These are phyloP conservation scores for Hemisphaericaspora nanyangensis DNA, from an alignment of 805 yeast species.

Conservation along the genomic window DNA sequence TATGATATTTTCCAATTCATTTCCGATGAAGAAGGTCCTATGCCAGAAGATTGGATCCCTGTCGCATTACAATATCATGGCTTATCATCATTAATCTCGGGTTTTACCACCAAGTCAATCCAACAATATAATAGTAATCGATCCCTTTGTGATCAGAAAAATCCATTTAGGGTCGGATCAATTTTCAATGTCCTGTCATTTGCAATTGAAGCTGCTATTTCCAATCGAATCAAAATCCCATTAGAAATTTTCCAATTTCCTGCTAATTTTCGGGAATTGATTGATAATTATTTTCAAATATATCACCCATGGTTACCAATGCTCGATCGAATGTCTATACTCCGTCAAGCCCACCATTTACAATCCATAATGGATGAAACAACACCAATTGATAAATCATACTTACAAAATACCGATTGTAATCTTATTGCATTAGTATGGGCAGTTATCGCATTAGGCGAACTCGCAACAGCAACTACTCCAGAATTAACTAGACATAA, in stretches of 20 bases:
- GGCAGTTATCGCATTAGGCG: constrained; percentile 18
- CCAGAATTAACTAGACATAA: constrained; percentile 2
- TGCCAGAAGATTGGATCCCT: constrained; percentile 12
- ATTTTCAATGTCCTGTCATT: constrained; percentile 18
- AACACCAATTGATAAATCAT: not conserved
- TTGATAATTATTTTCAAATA: constrained; percentile 16
- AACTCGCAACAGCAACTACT: constrained; percentile 6
- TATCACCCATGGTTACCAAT: constrained; percentile 21
- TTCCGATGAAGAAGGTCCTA: constrained; percentile 12
- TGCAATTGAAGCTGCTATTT: constrained; percentile 6
- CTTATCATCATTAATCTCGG: constrained; percentile 16
- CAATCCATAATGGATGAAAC: not conserved
- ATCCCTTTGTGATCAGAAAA: constrained; percentile 4
- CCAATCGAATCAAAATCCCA: constrained; percentile 13
- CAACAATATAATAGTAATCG: constrained; percentile 14
- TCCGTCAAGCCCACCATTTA: constrained; percentile 14
- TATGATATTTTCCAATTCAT: constrained; percentile 17
- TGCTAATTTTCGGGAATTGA: constrained; percentile 9
- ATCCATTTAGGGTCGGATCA: constrained; percentile 24
- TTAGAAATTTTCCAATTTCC: constrained; percentile 17
- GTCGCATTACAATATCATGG: constrained; percentile 20
- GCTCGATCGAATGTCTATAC: constrained; percentile 15
- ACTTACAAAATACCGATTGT: constrained; percentile 10
- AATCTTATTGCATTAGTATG: constrained; percentile 18
- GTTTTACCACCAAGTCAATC: constrained; percentile 16